Conservation (phyloP, 1,139 yeast species). For the Zygosaccharomyces pseudobailii region DNA sequence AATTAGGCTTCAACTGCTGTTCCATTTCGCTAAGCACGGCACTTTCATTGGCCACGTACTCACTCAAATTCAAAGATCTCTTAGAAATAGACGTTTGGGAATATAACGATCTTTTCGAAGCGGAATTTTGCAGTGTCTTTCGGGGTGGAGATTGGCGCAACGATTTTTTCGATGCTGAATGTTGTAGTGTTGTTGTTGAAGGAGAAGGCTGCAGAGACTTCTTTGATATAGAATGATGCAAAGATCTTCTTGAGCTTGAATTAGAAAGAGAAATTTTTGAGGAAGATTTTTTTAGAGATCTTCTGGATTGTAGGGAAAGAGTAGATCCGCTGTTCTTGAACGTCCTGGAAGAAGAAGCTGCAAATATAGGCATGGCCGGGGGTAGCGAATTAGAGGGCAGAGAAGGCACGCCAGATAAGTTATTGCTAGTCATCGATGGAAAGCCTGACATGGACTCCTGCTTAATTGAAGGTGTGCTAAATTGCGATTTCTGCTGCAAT, state of each 20-base stretch:
- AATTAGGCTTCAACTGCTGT: conserved; percentile 15
- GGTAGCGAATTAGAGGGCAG: conserved; percentile 17
- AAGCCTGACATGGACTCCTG: conserved; percentile 4
- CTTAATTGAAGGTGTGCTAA: conserved; percentile 26
- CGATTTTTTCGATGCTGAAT: conserved; percentile 22
- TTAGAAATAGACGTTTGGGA: conserved; percentile 34
- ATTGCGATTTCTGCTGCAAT: conserved; percentile 30
- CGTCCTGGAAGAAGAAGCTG: conserved; percentile 28
- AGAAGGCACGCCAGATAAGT: conserved; percentile 8
- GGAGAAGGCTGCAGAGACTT: conserved; percentile 3
- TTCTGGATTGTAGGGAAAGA: conserved; percentile 17
- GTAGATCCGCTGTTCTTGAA: conserved; percentile 26
- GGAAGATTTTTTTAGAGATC: conserved; percentile 16
- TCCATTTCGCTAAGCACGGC: conserved; percentile 3
- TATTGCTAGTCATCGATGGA: not conserved
- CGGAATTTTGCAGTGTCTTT: conserved; percentile 28
- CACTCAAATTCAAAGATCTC: conserved; percentile 33
- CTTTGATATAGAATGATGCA: conserved; percentile 6
- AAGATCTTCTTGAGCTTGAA: conserved; percentile 17
- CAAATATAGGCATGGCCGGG: conserved; percentile 20
- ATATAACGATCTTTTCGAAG: conserved; percentile 33
- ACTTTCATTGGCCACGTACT: conserved; percentile 20
- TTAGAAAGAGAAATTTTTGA: conserved; percentile 20
- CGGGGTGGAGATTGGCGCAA: conserved; percentile 13
- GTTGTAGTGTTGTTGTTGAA: conserved; percentile 3